Percentiles rank a stretch among this genome's conserved stretches.
Conservation (phyloP, 768 basidiomycete genomes). For the Serendipita sp. region DNA sequence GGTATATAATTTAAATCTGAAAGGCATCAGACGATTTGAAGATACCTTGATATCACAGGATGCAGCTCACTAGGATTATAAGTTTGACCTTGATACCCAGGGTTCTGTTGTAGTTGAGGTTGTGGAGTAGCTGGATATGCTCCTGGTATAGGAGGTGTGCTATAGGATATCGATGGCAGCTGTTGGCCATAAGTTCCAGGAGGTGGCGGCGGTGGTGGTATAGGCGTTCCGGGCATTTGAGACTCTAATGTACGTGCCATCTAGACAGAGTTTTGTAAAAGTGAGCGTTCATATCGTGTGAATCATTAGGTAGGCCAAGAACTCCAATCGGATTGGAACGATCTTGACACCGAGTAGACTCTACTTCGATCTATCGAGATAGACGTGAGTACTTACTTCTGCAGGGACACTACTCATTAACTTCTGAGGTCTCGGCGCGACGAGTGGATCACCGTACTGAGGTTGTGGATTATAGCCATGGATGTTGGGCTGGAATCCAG, state of each 20-base stretch:
- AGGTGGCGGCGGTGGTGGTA: neutral
- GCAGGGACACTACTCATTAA: slow-evolving; percentile 42
- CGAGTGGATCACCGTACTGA: slow-evolving; percentile 38
- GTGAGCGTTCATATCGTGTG: neutral
- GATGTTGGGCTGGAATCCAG: slow-evolving; percentile 19
- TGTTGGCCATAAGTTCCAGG: neutral
- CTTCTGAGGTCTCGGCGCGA: slow-evolving; percentile 50
- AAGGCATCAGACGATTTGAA: neutral
- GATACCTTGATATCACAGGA: neutral
- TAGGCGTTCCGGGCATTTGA: slow-evolving; percentile 15
- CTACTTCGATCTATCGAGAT: neutral
- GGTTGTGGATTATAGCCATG: slow-evolving; percentile 24
- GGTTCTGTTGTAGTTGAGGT: neutral
- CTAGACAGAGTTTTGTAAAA: slow-evolving; percentile 22
- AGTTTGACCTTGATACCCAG: neutral
- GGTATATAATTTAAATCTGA: neutral
- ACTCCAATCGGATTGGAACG: neutral
- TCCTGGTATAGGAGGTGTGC: neutral
- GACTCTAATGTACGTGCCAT: slow-evolving; percentile 50
- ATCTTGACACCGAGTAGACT: neutral
- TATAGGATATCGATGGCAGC: neutral
- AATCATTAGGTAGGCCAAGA: slow-evolving; percentile 8
- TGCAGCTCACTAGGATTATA: neutral
- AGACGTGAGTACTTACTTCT: slow-evolving; percentile 31
- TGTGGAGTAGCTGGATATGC: slow-evolving; percentile 3